Conservation (phyloP, 2,329 filamentous ascomycete genomes). For the Fusarium tanahbumbuense region DNA sequence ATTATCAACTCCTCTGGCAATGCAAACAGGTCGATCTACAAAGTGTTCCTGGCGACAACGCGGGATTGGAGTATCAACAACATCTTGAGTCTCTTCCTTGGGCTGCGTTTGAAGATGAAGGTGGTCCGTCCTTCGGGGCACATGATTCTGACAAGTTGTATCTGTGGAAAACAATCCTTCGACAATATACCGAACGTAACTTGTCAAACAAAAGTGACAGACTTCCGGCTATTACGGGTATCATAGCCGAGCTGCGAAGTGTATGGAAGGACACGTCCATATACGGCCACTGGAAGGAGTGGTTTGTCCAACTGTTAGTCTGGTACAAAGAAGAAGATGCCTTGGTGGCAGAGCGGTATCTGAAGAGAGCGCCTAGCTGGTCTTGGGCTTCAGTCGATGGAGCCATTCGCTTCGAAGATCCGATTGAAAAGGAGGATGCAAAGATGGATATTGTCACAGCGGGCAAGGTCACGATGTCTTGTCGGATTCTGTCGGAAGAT, state of each 20-base stretch:
- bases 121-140: not conserved
- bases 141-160: not conserved
- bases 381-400: not conserved
- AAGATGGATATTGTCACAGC: fast-evolving
- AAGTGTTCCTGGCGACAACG: fast-evolving
- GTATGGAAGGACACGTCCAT: not conserved
- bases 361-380: not conserved
- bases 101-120: not conserved
- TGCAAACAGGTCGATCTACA: not conserved
- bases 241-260: not conserved
- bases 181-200: not conserved
- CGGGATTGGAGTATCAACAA: not conserved
- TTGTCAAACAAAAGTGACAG: not conserved
- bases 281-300: slow-evolving; percentile 2
- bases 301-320: not conserved
- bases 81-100: not conserved
- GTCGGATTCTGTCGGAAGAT: fast-evolving
- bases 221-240: not conserved
- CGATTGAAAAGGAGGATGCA: fast-evolving
- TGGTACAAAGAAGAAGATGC: fast-evolving
- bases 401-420: fast-evolving
- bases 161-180: fast-evolving
- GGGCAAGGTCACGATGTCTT: not conserved
- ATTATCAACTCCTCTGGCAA: slow-evolving; percentile 3
- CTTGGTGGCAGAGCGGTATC: fast-evolving